Evolutionary conservation across 768 basidiomycete genomes (phyloP), one percentile per base, ranked within the genome.

Genomic region (Suillus hirtellus): DNA sequence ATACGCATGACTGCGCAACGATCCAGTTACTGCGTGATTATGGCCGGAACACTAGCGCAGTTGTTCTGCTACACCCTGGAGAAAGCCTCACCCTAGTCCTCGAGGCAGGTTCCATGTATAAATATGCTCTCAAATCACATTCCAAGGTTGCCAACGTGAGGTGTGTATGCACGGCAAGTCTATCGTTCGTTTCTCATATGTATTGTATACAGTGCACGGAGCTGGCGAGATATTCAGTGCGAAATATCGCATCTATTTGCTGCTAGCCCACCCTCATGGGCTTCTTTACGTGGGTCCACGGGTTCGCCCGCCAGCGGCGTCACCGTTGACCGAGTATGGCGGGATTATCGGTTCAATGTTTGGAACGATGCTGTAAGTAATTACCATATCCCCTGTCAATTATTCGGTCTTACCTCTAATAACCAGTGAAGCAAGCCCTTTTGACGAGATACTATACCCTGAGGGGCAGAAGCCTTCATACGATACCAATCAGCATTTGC

Each of bases 101-200:
- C 66, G 87, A 89, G 69, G 87, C 89, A 21, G 89, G 89, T 7
- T 81, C 82, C 24, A 76, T 85, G 44, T 90, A 90, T 78, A 82
- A 83, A 69, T 89, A 90, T 72, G 87, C 86, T 42, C 76, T 90
- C 63, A 89, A 89, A 73, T 81, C 81, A 65, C 82, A 80, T 66
- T 82, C 84, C 58, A 86, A 85, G 69, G 88, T 89, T 35, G 86
- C 83, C 63, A 86, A 87, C 71, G 82, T 90, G 74, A 88, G 87
- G 89, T 89, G 74, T 69, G 87, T 62, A 31, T 62, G 21, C 17
- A 56, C 15, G 7, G 37, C 66, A 15, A 61, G 44, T 60, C 8
- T 24, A 24, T 44, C 19, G 24, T 24, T 60, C 63, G 34, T 50
- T 44, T 55, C 61, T 66, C 60, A 58, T 56, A 35, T 38, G 35